Evolutionary conservation across 1,284 basidiomycete species (phyloP).

Genomic region (Inonotus hispidus): DNA sequence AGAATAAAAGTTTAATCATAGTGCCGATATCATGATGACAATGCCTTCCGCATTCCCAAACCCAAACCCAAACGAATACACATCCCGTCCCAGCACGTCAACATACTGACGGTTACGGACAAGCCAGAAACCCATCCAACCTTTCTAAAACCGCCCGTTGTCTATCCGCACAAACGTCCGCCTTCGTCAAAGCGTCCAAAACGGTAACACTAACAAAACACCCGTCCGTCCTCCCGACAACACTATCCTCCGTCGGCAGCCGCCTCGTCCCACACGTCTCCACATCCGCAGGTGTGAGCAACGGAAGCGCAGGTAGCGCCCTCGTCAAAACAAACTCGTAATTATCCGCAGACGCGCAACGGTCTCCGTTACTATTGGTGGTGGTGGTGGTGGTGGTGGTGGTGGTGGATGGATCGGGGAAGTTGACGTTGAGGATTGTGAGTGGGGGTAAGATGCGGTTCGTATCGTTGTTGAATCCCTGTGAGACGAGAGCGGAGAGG

Average conservation of each 20-base stretch:
- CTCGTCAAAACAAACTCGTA: conserved; percentile 35
- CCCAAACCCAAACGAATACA: no score
- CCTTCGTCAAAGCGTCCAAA: conserved; percentile 39
- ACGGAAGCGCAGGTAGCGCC: background rate
- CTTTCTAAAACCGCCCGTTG: conserved; percentile 37
- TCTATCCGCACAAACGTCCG: conserved; percentile 36
- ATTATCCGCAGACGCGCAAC: conserved; percentile 32
- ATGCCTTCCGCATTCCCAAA: no score
- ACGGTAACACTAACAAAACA: conserved; percentile 45
- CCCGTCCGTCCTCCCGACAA: conserved; percentile 29
- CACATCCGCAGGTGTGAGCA: conserved; percentile 24
- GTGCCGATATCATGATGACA: no score
- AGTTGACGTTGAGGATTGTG: conserved; percentile 47
- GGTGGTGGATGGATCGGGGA: conserved; percentile 35
- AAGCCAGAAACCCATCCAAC: conserved; percentile 31
- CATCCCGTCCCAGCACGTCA: no score
- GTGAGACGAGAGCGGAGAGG: conserved; percentile 33
- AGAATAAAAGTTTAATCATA: no score
- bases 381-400: no score
- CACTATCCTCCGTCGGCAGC: conserved; percentile 37
- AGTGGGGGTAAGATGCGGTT: conserved; percentile 35
- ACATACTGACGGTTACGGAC: conserved; percentile 14
- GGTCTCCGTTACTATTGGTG: conserved; percentile 13
- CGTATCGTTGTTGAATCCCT: conserved; percentile 15
- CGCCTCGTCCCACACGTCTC: conserved; percentile 36